Percentiles rank a stretch among this genome's conserved stretches.
Evolutionary conservation across 1,284 basidiomycete genomes (phyloP).

Genomic region (Heterobasidion parviporum): DNA sequence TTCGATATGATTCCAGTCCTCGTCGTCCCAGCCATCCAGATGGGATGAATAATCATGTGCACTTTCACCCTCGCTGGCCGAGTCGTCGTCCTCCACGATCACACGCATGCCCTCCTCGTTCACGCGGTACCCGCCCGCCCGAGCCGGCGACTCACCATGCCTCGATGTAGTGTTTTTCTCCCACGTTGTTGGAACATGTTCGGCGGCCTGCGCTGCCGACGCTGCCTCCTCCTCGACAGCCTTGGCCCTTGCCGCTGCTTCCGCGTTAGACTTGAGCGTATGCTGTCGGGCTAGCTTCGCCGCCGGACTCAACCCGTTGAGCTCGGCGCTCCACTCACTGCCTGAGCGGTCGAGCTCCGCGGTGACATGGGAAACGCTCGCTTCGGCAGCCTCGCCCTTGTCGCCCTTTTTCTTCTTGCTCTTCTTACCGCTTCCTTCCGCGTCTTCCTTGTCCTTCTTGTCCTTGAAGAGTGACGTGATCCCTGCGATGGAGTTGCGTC

Average conservation of each 20-base stretch:
- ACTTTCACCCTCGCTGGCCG: slow-evolving; percentile 30
- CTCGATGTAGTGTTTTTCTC: slow-evolving; percentile 71
- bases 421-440: slow-evolving; percentile 35
- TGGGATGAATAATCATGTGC: slow-evolving; percentile 16
- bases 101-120: slow-evolving; percentile 65
- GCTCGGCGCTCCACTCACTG: slow-evolving; percentile 40
- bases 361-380: slow-evolving; percentile 77
- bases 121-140: slow-evolving; percentile 31
- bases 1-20: slow-evolving; percentile 32
- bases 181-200: slow-evolving; percentile 58
- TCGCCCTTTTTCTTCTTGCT: slow-evolving; percentile 44
- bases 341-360: slow-evolving; percentile 73
- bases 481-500: slow-evolving; percentile 84
- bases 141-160: slow-evolving; percentile 32
- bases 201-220: slow-evolving; percentile 31
- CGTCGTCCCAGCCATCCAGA: slow-evolving; percentile 62
- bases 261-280: slow-evolving; percentile 77
- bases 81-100: slow-evolving; percentile 64
- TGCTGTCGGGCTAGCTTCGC: slow-evolving; percentile 89
- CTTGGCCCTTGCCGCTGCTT: slow-evolving; percentile 69
- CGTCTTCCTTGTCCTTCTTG: slow-evolving; percentile 55
- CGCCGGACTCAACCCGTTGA: slow-evolving; percentile 84
- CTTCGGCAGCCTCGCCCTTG: slow-evolving; percentile 64
- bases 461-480: slow-evolving; percentile 95
- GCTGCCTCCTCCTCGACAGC: slow-evolving; percentile 37